These are phyloP conservation scores for Aristolochia contorta DNA, from an alignment of 164 flowering plant genomes.

Conservation along the genomic window DNA sequence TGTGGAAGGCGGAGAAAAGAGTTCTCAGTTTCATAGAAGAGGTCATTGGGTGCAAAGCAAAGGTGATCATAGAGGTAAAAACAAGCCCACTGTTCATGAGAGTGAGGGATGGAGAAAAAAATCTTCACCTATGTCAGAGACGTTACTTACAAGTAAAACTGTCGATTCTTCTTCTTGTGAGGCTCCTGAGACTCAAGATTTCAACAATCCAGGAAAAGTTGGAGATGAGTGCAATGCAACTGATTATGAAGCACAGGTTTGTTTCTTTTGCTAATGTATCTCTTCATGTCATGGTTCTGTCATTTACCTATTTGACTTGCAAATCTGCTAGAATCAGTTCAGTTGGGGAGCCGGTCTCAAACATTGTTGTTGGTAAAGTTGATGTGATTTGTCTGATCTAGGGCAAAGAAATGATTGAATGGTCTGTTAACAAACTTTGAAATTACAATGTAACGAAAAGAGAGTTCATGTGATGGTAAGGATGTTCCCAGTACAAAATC, in stretches of 20 bases:
- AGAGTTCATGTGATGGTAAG: no score
- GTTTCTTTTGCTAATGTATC: not conserved
- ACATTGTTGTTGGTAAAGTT: no score
- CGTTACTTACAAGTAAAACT: slow-evolving; percentile 19
- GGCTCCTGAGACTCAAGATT: slow-evolving; percentile 19
- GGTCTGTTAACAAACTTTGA: no score
- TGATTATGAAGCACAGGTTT: slow-evolving; percentile 55
- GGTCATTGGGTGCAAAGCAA: slow-evolving; percentile 39
- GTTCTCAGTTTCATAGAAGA: slow-evolving; percentile 34
- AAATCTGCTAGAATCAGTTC: no score
- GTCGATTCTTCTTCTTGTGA: slow-evolving; percentile 11
- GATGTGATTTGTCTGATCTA: no score
- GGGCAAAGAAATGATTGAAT: no score
- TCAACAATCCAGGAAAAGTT: slow-evolving; percentile 22
- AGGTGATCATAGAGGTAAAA: slow-evolving; percentile 44
- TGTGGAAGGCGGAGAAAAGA: slow-evolving; percentile 10
- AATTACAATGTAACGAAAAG: no score
- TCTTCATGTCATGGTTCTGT: not conserved
- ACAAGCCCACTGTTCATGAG: slow-evolving; percentile 35
- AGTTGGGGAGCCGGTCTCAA: no score
- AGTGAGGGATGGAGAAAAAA: slow-evolving; percentile 57
- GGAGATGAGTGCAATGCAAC: slow-evolving; percentile 35
- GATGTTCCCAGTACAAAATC: no score
- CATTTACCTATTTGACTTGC: no score
- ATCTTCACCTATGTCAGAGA: slow-evolving; percentile 25